Evolutionary conservation across 148 eudicot genomes (phyloP).

Genomic region (Tetragonia tetragonoides): DNA sequence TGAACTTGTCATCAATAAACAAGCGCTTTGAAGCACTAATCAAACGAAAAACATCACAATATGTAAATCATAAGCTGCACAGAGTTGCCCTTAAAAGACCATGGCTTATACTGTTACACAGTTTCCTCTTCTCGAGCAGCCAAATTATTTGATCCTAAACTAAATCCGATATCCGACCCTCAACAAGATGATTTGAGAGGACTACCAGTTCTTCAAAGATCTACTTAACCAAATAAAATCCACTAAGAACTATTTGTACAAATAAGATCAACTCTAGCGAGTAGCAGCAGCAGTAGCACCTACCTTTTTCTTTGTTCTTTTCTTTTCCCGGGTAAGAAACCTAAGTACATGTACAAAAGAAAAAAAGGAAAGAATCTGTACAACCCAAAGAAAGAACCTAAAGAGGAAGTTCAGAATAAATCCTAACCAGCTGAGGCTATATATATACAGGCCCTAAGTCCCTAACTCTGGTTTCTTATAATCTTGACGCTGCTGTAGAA

Average conservation of each 20-base stretch:
- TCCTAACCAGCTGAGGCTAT: constrained; percentile 13
- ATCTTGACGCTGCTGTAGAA: constrained; percentile 84
- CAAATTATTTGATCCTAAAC: constrained; percentile 19
- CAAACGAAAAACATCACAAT: background rate
- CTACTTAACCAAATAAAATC: background rate
- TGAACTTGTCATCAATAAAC: background rate
- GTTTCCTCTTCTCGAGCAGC: background rate
- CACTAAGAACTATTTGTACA: constrained; percentile 5
- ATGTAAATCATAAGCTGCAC: background rate
- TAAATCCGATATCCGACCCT: background rate
- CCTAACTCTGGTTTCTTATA: constrained; percentile 55
- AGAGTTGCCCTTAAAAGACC: background rate
- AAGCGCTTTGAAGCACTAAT: background rate
- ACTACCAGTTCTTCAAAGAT: background rate
- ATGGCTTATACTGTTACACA: too few relatives aligned
- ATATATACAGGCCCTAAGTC: background rate
- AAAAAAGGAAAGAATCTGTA: constrained; percentile 8
- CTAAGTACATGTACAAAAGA: constrained; percentile 28
- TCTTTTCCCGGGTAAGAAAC: background rate
- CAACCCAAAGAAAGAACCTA: constrained; percentile 8
- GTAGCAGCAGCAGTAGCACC: too few relatives aligned
- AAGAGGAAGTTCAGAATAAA: background rate
- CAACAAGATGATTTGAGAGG: constrained; percentile 21
- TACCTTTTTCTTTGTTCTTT: background rate
- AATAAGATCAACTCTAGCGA: background rate